Evolutionary conservation across 2,329 filamentous ascomycete genomes (phyloP), one percentile per base, ranked within the genome.

Genomic region (Botrytis galanthina): DNA sequence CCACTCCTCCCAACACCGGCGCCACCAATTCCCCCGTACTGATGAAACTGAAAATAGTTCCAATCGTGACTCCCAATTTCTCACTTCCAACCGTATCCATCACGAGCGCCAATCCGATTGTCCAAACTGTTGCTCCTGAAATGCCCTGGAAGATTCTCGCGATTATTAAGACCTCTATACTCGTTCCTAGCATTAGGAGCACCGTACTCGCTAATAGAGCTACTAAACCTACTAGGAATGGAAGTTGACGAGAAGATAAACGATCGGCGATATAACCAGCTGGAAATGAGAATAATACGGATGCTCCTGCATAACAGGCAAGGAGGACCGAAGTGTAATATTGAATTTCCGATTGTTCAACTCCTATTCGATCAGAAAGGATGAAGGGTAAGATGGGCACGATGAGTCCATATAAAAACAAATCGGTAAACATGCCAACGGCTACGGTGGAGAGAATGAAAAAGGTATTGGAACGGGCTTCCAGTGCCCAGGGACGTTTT

Each of bases 91-190:
- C 88, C 0, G 91, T 93, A 78, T 94, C 92, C 9, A 90, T 89
- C 14, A 94, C 79, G 48, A 94, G 82, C 0, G 92, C 92, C 48
- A 92, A 84, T 0, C 92, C 92, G 0, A 93, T 89, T 0, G 90
- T 90, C 91, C 92, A 94, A 16, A 94, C 91, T 0, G 93, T 87
- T 2, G 90, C 90, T 1, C 90, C 91, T 48, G 89, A 90, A 3
- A 89, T 81, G 0, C 92, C 92, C 79, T 94, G 92, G 20, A 94
- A 82, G 1, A 92, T 74, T 37, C 92, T 84, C 0, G 90, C 92
- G 0, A 87, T 81, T 29, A 92, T 82, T 59, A 93, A 84, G 0
- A 93, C 80, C 1, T 83, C 86, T 63, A 92, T 86, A 22, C 84
- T 86, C 39, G 84, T 86, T 4, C 91, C 91, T 9, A 93, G 82